Evolutionary conservation across 352 stramenopile species (phyloP), one percentile per base, ranked within the genome.

Genomic region (Globisporangium alternatum): DNA sequence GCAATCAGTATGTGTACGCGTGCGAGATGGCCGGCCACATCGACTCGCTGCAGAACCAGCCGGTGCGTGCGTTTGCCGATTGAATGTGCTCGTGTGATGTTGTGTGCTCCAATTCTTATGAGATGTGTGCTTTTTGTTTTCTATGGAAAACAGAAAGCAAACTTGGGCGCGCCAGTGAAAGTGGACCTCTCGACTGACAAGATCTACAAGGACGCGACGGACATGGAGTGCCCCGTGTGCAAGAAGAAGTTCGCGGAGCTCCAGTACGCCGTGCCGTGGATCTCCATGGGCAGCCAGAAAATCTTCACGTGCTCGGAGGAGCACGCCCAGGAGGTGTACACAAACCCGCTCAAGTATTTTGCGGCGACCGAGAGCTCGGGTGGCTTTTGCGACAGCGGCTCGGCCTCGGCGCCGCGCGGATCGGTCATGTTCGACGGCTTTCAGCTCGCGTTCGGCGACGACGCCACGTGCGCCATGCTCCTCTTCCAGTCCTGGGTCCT

Each of bases 371-470:
- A 62, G 0, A 72, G 68, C 28, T 67, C 66, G n/a, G 60, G 64
- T 9, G 79, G 76, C 7, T 90, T 91, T 54, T 90, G 81, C 65
- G 74, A 88, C 58, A 68, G 66, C 28, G 79, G 78, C 47, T 72
- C 76, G 8, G 60, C 68, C 5, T 64, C 70, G 35, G 61, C 49
- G 49, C 75, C 70, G 33, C 71, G 74, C 22, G 84, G 82, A 6
- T 93, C 84, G 3, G 79, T 89, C 70, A 95, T 95, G 86, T 95
- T 93, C 64, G 83, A 93, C 61, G 83, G 83, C 37, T 93, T 93
- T 66, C 85, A 92, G 65, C 65, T 87, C 56, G 81, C 83, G 33
- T 82, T 89, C 30, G 78, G 79, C n/a, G 68, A 75, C 41, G 66
- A 85, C 48, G 68, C 71, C 17, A 81, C 80, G 44, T 95, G 86